Percentiles rank a stretch among this genome's conserved stretches.
Evolutionary conservation across 306 rosid species (phyloP).

Genomic region (Carpinus fangiana): DNA sequence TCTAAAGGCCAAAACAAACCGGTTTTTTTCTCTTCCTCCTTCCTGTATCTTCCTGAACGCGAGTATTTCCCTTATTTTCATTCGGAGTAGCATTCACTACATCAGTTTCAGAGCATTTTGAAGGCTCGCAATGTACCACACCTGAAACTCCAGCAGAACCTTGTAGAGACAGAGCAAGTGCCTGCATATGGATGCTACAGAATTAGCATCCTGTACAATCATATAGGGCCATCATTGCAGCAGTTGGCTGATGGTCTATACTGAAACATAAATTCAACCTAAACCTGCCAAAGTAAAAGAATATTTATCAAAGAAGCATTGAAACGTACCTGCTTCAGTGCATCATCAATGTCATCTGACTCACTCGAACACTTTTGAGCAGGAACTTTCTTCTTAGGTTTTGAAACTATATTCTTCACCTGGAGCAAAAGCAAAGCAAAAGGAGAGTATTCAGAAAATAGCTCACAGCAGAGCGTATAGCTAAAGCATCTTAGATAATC

Average conservation of each 20-base stretch:
- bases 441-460: not conserved
- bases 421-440: constrained; percentile 26
- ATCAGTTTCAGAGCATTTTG: constrained; percentile 24
- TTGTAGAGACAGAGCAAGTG: constrained; percentile 78
- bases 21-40: constrained; percentile 64
- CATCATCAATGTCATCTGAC: constrained; percentile 45
- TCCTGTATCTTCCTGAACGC: constrained; percentile 47
- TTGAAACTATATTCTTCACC: constrained; percentile 50
- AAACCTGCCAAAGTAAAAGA: constrained; percentile 1
- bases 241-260: constrained; percentile 20
- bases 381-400: constrained; percentile 42
- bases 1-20: constrained; percentile 37
- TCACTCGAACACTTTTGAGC: constrained; percentile 27
- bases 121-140: constrained; percentile 10
- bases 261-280: constrained; percentile 9
- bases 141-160: constrained; percentile 40
- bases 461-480: not conserved
- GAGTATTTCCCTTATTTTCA: constrained; percentile 38
- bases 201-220: constrained; percentile 22
- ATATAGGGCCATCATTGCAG: not conserved
- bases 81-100: constrained; percentile 17
- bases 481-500: not conserved
- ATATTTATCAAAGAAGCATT: not conserved
- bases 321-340: constrained; percentile 60
- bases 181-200: constrained; percentile 49